These are phyloP conservation scores for Pythium dissotocum DNA, from an alignment of 352 stramenopile genomes.

Conservation along the genomic window DNA sequence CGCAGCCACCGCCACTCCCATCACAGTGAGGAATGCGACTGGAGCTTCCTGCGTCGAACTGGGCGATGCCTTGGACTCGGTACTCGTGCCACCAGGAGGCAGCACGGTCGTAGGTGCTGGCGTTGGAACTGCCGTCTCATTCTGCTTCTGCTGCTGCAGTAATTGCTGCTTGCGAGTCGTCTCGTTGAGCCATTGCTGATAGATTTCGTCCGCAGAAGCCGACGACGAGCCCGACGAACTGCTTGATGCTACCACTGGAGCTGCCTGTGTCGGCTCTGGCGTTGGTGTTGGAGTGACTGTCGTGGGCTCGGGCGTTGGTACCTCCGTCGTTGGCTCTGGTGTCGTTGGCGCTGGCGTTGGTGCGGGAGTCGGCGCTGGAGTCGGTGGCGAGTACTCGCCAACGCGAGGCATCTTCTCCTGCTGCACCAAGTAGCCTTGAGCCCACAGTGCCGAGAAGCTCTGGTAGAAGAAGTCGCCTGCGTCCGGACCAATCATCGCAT, in stretches of 20 bases:
- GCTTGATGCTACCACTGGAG: too few relatives aligned
- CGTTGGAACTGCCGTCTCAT: background rate
- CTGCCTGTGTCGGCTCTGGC: conserved; percentile 14
- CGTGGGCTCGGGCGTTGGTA: background rate
- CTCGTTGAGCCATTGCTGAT: too few relatives aligned
- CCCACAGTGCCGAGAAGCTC: conserved; percentile 52
- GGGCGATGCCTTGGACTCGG: background rate
- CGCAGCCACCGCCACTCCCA: background rate
- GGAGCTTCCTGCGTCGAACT: background rate
- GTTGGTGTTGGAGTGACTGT: conserved; percentile 1
- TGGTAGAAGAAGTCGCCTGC: conserved; percentile 55
- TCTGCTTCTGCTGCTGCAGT: too few relatives aligned
- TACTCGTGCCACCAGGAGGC: background rate
- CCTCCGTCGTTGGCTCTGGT: background rate
- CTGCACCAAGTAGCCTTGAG: conserved; percentile 52
- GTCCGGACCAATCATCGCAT: conserved; percentile 37
- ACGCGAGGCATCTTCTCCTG: conserved; percentile 40
- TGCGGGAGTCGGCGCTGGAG: conserved; percentile 6
- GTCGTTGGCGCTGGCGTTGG: conserved; percentile 34
- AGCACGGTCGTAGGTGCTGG: conserved; percentile 17
- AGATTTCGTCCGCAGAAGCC: too few relatives aligned
- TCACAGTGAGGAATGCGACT: background rate
- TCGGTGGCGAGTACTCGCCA: conserved; percentile 31
- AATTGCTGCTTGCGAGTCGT: too few relatives aligned
- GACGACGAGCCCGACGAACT: too few relatives aligned